Evolutionary conservation across 345 rosid genomes (phyloP), one percentile per base, ranked within the genome.

Genomic region (Eucalyptus pauciflora): DNA sequence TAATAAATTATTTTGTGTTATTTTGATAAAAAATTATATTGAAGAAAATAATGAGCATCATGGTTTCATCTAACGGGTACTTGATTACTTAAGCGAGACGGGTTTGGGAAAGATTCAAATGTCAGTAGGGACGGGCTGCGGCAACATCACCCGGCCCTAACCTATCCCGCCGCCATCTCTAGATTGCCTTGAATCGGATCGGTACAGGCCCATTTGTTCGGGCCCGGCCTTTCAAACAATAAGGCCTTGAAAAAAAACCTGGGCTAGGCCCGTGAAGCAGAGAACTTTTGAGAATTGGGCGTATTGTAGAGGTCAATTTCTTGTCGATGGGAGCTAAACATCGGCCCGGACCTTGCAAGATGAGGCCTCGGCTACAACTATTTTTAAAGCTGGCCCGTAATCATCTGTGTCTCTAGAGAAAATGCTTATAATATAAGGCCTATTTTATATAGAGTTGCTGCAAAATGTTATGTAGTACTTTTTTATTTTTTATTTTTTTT

Each of bases 261-360:
- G 62, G 29, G 62, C 62, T 56, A 24, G 62, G 62, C 62, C 29
- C 29, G 29, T 56, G 29, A 56, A 22, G 62, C 13, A 56, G 29
- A 56, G 62, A 24, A 56, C 3, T 24, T 24, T 56, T 56, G 27
- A 56, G 62, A 24, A 56, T 0, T 56, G 29, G 29, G 0, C 62
- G 29, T 56, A 0, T 24, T 56, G 29, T 22, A 56, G 29, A 56
- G 62, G 0, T 24, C 62, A 56, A 24, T 56, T 56, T 9, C 62
- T 9, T 24, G 62, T 24, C 13, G 29, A 56, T 56, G 13, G 62
- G 1, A 56, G 62, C 62, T 24, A 10, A 56, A 56, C 62, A 56
- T 56, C 62, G 13, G 62, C 62, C 62, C 29, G 62, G 62, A 22
- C 1, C 62, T 56, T 56, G 62, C 29, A 0, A 56, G 29, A 56